Evolutionary conservation across 2,329 filamentous ascomycete genomes (phyloP).

Genomic region (Fusarium tupiense): DNA sequence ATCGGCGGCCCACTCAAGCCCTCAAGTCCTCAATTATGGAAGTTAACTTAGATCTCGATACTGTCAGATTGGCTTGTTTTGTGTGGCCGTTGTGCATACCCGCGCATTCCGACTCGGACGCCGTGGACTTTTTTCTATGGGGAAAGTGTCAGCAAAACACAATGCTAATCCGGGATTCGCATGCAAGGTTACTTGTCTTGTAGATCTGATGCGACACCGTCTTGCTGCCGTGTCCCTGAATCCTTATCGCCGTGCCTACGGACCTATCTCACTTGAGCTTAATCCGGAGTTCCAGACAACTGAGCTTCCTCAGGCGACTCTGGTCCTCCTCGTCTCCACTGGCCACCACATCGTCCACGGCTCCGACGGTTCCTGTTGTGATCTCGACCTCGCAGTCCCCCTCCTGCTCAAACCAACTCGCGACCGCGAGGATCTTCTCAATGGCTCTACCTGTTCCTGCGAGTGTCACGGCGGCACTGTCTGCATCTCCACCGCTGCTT

Average conservation of each 20-base stretch:
- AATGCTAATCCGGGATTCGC: background rate
- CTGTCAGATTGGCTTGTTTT: conserved; percentile 17
- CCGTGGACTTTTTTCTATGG: conserved; percentile 2
- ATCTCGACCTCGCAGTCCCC: conserved; percentile 67
- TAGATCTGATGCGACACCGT: conserved; percentile 4
- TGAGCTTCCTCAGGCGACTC: conserved; percentile 59
- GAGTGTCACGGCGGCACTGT: conserved; percentile 60
- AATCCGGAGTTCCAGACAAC: conserved; percentile 61
- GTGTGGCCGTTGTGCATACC: conserved; percentile 9
- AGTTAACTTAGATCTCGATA: conserved; percentile 14
- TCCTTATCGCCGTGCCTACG: conserved; percentile 8
- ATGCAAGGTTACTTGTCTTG: conserved; percentile 20
- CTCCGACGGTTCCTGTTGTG: conserved; percentile 69
- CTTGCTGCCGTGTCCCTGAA: background rate
- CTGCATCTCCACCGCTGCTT: conserved; percentile 41
- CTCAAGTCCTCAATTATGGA: conserved; percentile 3
- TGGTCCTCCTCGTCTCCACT: conserved; percentile 51
- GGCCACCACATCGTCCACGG: conserved; percentile 72
- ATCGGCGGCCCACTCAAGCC: conserved; percentile 1
- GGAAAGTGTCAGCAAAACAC: conserved; percentile 17
- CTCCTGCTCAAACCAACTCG: conserved; percentile 71
- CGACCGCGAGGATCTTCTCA: conserved; percentile 69
- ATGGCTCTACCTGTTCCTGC: conserved; percentile 75
- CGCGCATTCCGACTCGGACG: conserved; percentile 31
- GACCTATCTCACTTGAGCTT: conserved; percentile 52